Conservation (phyloP, 2,329 filamentous ascomycete species). For the Pestalotiopsis sp. region DNA sequence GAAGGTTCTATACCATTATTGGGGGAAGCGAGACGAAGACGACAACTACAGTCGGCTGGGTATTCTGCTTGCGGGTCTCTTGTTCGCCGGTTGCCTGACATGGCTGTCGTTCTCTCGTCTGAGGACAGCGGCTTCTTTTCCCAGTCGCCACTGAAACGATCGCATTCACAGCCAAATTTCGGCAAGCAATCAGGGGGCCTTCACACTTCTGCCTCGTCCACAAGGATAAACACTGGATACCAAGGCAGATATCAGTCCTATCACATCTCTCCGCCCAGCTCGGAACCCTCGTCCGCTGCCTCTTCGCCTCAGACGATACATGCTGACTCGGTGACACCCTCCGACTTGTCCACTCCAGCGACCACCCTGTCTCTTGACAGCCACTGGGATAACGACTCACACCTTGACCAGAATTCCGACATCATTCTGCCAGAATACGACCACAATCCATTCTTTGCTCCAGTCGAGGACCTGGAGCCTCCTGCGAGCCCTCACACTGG, state of each 20-base stretch:
- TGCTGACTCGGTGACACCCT: constrained; percentile 57
- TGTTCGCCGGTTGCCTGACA: constrained; percentile 25
- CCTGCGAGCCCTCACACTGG: constrained; percentile 52
- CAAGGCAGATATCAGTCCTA: constrained; percentile 42
- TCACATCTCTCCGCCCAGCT: constrained; percentile 39
- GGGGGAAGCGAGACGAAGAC: constrained; percentile 22
- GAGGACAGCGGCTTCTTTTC: constrained; percentile 62
- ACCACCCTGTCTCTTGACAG: constrained; percentile 65
- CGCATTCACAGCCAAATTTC: constrained; percentile 63
- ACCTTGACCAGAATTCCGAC: constrained; percentile 49
- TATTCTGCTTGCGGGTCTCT: not conserved
- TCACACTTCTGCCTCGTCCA: constrained; percentile 47
- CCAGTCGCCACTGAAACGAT: constrained; percentile 56
- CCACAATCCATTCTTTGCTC: constrained; percentile 49
- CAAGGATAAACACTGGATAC: constrained; percentile 50
- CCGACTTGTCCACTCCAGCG: constrained; percentile 64
- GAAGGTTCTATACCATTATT: constrained; percentile 19
- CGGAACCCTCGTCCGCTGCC: constrained; percentile 54
- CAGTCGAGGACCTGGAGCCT: constrained; percentile 51
- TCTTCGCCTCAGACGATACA: constrained; percentile 58
- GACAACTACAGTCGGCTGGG: constrained; percentile 13
- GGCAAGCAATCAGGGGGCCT: constrained; percentile 42
- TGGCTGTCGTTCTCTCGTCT: constrained; percentile 59
- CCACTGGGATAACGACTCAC: constrained; percentile 51
- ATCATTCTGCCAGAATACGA: constrained; percentile 49